Evolutionary conservation across 352 stramenopile species (phyloP), one percentile per base, ranked within the genome.

Genomic region (Pythium aquatile): DNA sequence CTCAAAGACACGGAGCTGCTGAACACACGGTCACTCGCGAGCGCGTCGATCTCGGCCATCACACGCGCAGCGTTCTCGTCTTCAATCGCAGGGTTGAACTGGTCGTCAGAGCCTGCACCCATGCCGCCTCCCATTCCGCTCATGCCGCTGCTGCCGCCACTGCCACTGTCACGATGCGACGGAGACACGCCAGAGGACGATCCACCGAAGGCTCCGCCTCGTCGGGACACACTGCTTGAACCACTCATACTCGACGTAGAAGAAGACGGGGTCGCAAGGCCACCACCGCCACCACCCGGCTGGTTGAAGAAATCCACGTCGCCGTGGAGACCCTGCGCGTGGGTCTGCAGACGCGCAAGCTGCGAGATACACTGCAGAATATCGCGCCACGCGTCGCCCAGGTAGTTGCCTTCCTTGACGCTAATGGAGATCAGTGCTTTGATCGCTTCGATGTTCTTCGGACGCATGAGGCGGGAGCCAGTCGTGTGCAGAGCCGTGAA

Each of bases 381-480:
- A 35, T 94, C 85, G 33, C 86, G 81, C 98, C 98, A 99, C 47
- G 92, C 97, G 64, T 99, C 96, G 26, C 91, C 92, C 13, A 99
- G 79, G 68, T 98, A 97, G 73, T 99, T 97, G 42, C 96, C 97
- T 70, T 99, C 97, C 65, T 98, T 96, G 10, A 99, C 85, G 9
- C 96, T 97, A 71, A 99, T 97, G 11, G 85, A 97, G 20, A 99
- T 88, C 3, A 99, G 77, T 47, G 97, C 96, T 60, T 97, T 93
- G 72, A 99, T 98, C 40, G 95, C 97, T 55, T 98, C 94, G 61
- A 99, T 97, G 76, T 99, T 97, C 79, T 99, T 99, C 16, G 85
- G 83, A 20, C 96, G 94, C 85, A 99, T 96, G 58, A 98, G 80
- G 32, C 87, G 79, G 5, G 96, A 97, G 11, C 95, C 89, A 1